Evolutionary conservation across 345 rosid genomes (phyloP).

Genomic region (Arabidopsis suecica): DNA sequence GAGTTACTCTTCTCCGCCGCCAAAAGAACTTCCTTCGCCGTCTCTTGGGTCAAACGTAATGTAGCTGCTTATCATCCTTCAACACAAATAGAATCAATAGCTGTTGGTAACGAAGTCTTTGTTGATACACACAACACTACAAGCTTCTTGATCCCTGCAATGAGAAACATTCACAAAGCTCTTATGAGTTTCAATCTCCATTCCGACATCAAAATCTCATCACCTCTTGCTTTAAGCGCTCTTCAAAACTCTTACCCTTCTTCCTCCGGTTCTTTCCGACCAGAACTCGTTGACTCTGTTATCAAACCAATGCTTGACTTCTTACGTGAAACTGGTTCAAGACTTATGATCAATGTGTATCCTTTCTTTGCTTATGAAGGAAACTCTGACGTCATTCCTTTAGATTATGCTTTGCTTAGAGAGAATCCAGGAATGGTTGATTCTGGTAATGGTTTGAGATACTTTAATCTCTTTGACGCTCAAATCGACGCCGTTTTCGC

Average conservation of each 20-base stretch:
- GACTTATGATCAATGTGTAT: constrained; percentile 88
- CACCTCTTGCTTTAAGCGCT: constrained; percentile 89
- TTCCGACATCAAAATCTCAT: constrained; percentile 71
- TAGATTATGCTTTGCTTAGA: constrained; percentile 84
- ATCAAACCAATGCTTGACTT: constrained; percentile 81
- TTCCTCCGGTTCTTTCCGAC: constrained; percentile 87
- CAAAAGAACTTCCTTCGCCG: constrained; percentile 59
- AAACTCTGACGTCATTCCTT: constrained; percentile 86
- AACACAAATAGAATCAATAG: constrained; percentile 87
- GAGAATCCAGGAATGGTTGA: constrained; percentile 95
- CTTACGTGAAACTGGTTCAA: constrained; percentile 88
- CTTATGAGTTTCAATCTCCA: constrained; percentile 64
- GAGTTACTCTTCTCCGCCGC: constrained; percentile 70
- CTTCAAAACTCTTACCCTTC: constrained; percentile 85
- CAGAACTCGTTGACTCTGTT: constrained; percentile 72
- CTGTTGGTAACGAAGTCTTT: constrained; percentile 93
- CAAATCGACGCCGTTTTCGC: constrained; percentile 98
- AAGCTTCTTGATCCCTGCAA: constrained; percentile 69
- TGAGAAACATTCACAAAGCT: constrained; percentile 86
- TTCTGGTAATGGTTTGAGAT: constrained; percentile 76
- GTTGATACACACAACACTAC: constrained; percentile 85
- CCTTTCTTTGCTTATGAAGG: constrained; percentile 95
- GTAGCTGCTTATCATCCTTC: constrained; percentile 70
- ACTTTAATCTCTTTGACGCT: constrained; percentile 90
- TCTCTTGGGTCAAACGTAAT: constrained; percentile 73